Evolutionary conservation across 495 filamentous ascomycete species (phyloP).

Genomic region (Clavariopsis aquatica): DNA sequence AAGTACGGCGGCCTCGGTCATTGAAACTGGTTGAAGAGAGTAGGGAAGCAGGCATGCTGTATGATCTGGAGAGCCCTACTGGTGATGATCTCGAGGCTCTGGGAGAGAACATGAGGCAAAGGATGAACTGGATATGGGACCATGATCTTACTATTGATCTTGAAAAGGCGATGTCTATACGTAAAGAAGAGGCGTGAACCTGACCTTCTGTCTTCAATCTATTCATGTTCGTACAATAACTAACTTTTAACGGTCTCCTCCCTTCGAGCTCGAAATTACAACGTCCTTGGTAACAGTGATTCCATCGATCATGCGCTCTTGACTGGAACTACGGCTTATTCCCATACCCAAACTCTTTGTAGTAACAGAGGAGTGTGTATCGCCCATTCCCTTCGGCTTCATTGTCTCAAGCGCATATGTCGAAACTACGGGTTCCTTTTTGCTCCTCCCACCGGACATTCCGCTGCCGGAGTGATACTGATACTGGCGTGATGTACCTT

Average conservation of each 20-base stretch:
- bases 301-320: slow-evolving; percentile 9
- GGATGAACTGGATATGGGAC: slow-evolving; percentile 70
- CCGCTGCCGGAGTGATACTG: slow-evolving; percentile 1
- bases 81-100: slow-evolving; percentile 42
- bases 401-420: background rate
- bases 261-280: background rate
- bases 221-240: background rate
- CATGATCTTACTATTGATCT: slow-evolving; percentile 37
- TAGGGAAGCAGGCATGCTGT: slow-evolving; percentile 37
- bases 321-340: slow-evolving; percentile 4
- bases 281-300: slow-evolving; percentile 8
- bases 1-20: slow-evolving; percentile 52
- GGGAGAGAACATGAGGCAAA: slow-evolving; percentile 46
- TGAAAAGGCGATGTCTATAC: slow-evolving; percentile 19
- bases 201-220: background rate
- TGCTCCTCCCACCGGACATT: background rate
- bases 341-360: background rate
- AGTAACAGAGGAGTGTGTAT: background rate
- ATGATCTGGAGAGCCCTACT: slow-evolving; percentile 36
- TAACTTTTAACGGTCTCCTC: too few species aligned
- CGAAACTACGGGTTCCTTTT: background rate
- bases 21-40: slow-evolving; percentile 40
- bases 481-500: background rate
- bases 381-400: background rate
- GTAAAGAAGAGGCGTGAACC: background rate